Percentiles rank a stretch among this genome's conserved stretches.
phyloP scores from a whole-genome alignment of 768 basidiomycete species.

The Paxillus ammoniavirescens region DNA sequence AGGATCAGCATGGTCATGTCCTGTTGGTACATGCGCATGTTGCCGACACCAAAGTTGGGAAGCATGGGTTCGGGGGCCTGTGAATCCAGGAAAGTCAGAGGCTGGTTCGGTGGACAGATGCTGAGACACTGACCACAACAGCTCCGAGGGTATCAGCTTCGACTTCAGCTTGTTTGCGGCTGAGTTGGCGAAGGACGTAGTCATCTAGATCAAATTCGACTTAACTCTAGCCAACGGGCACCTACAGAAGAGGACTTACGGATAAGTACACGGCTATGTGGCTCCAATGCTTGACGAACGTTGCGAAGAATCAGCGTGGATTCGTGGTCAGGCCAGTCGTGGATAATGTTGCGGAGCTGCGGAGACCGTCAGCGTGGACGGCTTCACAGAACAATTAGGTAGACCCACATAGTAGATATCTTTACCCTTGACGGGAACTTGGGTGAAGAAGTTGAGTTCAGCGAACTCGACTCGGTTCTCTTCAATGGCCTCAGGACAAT shows the following conservation, averaged over 20 bases:
- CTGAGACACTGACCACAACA: slow-evolving; percentile 12
- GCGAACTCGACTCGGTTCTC: slow-evolving; percentile 28
- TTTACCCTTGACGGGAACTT: slow-evolving; percentile 23
- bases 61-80: slow-evolving; percentile 36
- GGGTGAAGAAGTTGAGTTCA: slow-evolving; percentile 29
- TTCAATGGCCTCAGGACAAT: slow-evolving; percentile 23
- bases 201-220: slow-evolving; percentile 18
- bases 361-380: no score
- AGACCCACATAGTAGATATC: slow-evolving; percentile 34
- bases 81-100: not conserved
- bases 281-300: no score
- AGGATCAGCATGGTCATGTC: slow-evolving; percentile 31
- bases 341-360: no score
- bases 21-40: slow-evolving; percentile 26
- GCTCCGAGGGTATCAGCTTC: slow-evolving; percentile 13
- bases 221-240: no score
- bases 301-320: no score
- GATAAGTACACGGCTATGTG: no score
- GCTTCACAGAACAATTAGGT: no score
- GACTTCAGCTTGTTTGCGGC: slow-evolving; percentile 10
- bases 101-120: not conserved
- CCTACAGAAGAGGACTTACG: no score
- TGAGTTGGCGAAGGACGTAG: slow-evolving; percentile 17
- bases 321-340: no score
- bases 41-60: slow-evolving; percentile 33